Percentiles rank a stretch among this genome's conserved stretches.
Evolutionary conservation across 1,139 yeast genomes (phyloP).

Genomic region (Hansenula sp.): DNA sequence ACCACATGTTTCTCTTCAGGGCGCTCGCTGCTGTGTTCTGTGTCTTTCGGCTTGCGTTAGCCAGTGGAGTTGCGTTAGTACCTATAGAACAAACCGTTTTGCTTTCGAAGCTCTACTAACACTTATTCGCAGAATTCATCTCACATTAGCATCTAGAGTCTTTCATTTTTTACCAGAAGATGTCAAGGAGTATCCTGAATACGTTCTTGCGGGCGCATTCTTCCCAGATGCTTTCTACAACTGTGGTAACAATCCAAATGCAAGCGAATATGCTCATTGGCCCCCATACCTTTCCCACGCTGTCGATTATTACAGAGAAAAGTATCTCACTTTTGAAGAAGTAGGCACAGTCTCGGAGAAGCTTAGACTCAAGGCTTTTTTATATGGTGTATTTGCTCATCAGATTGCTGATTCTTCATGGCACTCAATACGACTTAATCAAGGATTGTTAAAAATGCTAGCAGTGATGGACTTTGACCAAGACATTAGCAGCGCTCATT

Average conservation of each 20-base stretch:
- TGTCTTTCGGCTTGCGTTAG: too few relatives aligned
- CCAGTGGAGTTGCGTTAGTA: too few relatives aligned
- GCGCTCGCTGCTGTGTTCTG: too few relatives aligned
- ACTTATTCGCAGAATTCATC: conserved; percentile 28
- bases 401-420: conserved; percentile 58
- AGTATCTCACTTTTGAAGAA: conserved; percentile 20
- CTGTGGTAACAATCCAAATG: conserved; percentile 38
- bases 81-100: too few relatives aligned
- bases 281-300: conserved; percentile 50
- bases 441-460: conserved; percentile 46
- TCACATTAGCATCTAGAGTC: conserved; percentile 35
- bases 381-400: conserved; percentile 51
- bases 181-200: conserved; percentile 18
- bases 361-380: conserved; percentile 40
- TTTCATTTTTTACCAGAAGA: conserved; percentile 13
- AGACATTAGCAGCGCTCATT: conserved; percentile 41
- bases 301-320: conserved; percentile 32
- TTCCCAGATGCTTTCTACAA: conserved; percentile 61
- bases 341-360: conserved; percentile 14
- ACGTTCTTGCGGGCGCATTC: conserved; percentile 48
- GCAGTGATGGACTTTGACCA: conserved; percentile 47
- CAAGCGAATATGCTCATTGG: conserved; percentile 62
- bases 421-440: conserved; percentile 51
- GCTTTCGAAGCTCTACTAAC: not conserved
- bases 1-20: too few relatives aligned